A percentile compares a stretch with the other conserved stretches of the same genome.
phyloP scores from a whole-genome alignment of 2,329 filamentous ascomycete species.

The Colletotrichum liriopes region DNA sequence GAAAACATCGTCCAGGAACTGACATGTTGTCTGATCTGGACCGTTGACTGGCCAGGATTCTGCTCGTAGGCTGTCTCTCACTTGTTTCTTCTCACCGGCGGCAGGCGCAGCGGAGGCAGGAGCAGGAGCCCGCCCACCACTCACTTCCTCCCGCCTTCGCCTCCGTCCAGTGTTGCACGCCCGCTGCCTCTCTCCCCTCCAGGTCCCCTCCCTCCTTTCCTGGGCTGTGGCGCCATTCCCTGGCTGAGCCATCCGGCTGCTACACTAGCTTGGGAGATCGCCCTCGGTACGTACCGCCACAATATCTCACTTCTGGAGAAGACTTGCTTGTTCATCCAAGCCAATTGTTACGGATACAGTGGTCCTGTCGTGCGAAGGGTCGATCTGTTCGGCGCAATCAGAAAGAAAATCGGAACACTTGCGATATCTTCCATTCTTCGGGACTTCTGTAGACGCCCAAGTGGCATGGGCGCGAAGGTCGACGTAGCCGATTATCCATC shows the following conservation, averaged over 20 bases:
- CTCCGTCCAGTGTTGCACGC: neutral
- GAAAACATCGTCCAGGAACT: neutral
- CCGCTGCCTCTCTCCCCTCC: constrained; percentile 1
- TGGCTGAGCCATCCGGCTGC: constrained; percentile 38
- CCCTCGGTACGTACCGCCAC: constrained; percentile 36
- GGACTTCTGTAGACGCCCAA: neutral
- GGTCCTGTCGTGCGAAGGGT: constrained; percentile 1
- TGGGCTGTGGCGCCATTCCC: constrained; percentile 31
- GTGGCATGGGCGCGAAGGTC: neutral
- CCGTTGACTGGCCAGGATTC: constrained; percentile 9
- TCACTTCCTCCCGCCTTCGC: constrained; percentile 12
- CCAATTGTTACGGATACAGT: constrained; percentile 37
- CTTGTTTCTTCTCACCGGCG: neutral
- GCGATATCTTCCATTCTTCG: neutral
- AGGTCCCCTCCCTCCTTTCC: neutral
- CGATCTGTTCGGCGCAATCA: neutral
- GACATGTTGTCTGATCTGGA: constrained; percentile 11
- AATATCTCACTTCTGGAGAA: constrained; percentile 12
- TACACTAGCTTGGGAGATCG: constrained; percentile 33
- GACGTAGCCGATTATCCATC: neutral
- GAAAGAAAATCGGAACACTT: neutral
- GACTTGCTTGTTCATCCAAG: constrained; percentile 35
- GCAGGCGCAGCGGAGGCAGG: constrained; percentile 7
- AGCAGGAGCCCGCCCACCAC: neutral
- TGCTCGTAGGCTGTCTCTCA: neutral